phyloP scores from a whole-genome alignment of 768 basidiomycete species.

The Psilocybe cyanescens region DNA sequence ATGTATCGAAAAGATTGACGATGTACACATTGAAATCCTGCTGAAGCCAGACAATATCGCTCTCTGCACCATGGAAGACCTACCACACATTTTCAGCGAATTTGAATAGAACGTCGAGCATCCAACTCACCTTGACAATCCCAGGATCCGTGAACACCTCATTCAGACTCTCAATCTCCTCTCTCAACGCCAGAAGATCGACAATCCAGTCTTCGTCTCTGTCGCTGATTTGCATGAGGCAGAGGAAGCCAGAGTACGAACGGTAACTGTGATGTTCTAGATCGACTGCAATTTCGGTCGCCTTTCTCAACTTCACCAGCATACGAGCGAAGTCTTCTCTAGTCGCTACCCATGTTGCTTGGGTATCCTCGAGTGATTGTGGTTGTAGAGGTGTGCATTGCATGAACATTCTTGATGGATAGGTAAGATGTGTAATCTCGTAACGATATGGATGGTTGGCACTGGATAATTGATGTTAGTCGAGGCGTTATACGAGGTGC shows the following conservation, averaged over 20 bases:
- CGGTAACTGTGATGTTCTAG: constrained; percentile 93
- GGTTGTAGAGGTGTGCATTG: constrained; percentile 53
- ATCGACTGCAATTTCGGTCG: constrained; percentile 89
- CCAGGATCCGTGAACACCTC: constrained; percentile 84
- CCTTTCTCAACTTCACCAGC: constrained; percentile 65
- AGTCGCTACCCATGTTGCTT: constrained; percentile 75
- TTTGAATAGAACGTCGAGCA: background rate
- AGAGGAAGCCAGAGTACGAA: constrained; percentile 85
- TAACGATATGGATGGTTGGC: constrained; percentile 80
- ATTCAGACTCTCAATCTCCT: constrained; percentile 74
- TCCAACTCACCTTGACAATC: constrained; percentile 74
- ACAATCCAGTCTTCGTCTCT: constrained; percentile 86
- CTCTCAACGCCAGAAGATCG: constrained; percentile 77
- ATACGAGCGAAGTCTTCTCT: constrained; percentile 57
- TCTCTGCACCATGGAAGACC: constrained; percentile 95
- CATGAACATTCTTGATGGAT: constrained; percentile 68
- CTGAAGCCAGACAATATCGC: constrained; percentile 95
- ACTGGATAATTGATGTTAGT: constrained; percentile 22
- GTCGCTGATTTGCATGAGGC: constrained; percentile 92
- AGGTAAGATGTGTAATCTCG: constrained; percentile 77
- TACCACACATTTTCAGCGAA: constrained; percentile 26
- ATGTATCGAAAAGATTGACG: constrained; percentile 97
- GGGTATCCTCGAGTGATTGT: constrained; percentile 62
- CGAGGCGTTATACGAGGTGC: background rate
- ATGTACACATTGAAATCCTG: constrained; percentile 94